Conservation (phyloP, 495 filamentous ascomycete species). For the Sporormia fimetaria region DNA sequence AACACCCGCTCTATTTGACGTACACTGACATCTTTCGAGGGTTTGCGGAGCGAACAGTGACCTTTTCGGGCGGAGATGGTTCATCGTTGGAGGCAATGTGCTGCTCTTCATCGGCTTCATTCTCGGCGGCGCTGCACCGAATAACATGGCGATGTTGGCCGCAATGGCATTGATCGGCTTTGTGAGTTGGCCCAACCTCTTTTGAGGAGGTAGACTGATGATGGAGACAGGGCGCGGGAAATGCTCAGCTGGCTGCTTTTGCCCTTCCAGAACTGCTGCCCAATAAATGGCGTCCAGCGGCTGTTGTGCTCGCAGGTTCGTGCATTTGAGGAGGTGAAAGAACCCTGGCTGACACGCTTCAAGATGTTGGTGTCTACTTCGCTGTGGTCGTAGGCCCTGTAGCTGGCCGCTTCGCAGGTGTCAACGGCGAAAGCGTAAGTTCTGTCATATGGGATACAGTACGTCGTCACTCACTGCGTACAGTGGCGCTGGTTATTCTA, state of each 20-base stretch:
- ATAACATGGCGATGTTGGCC: slow-evolving; percentile 12
- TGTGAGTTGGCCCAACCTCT: slow-evolving; percentile 2
- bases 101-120: slow-evolving; percentile 18
- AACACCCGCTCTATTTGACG: neutral
- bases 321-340: neutral
- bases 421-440: slow-evolving; percentile 18
- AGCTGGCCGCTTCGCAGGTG: slow-evolving; percentile 24
- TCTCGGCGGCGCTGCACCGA: slow-evolving; percentile 11
- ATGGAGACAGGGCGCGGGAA: slow-evolving; percentile 7
- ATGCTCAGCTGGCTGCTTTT: slow-evolving; percentile 29
- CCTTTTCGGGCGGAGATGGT: slow-evolving; percentile 25
- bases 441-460: too few species aligned
- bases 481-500: slow-evolving; percentile 28
- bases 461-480: neutral
- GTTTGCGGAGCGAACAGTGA: slow-evolving; percentile 27
- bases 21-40: neutral
- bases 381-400: slow-evolving; percentile 31
- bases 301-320: slow-evolving; percentile 24
- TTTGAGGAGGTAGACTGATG: neutral
- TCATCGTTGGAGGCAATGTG: slow-evolving; percentile 24
- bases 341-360: too few species aligned
- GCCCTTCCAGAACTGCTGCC: slow-evolving; percentile 33
- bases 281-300: slow-evolving; percentile 32
- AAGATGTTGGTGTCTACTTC: slow-evolving; percentile 26
- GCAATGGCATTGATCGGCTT: slow-evolving; percentile 15